Evolutionary conservation across 441 rosid species (phyloP), one percentile per base, ranked within the genome.

Genomic region (Gossypium laxum): DNA sequence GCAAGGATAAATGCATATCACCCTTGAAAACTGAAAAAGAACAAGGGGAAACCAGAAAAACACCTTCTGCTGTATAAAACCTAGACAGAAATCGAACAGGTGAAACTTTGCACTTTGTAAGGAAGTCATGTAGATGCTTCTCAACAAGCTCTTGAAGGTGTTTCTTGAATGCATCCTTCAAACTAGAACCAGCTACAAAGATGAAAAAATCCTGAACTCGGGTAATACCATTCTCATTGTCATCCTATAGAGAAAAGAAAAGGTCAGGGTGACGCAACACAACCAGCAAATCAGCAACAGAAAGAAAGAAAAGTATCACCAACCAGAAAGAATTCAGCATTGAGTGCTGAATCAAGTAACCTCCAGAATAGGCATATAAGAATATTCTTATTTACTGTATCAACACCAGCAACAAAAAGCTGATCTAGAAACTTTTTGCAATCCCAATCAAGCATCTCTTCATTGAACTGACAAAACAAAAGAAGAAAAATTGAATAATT

Each of bases 1-100:
- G 56, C 38, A 65, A 5, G 48, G 52, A 10, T 24, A 24, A 45
- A 19, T n/a, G 51, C n/a, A 41, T 1, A 45, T 15, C 10, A 67
- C 10, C 7, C 26, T 28, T 48, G 14, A 65, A 65, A 47, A 65
- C 52, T 17, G 47, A 48, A 48, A 7, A 5, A 48, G 22, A 18
- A 26, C 72, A 47, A 38, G 11, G 22, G 10, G 47, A 30, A 71
- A 19, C 63, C 59, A 60, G 43, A 43, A 10, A 67, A 63, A 48
- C 63, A 96, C 99, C 99, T 87, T 89, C 96, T 67, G 79, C 84
- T 4, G 89, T 84, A 75, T 89, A 82, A 76, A 93, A 84, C 18
- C 76, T 70, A 45, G 90, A 81, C 47, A 93, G 81, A 80, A 96
- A 91, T 71, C 54, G 77, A 59, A 84, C 81, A 18, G 97, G 94